These are phyloP conservation scores for Leccinum imitatum DNA, from an alignment of 768 basidiomycete genomes.

Conservation along the genomic window DNA sequence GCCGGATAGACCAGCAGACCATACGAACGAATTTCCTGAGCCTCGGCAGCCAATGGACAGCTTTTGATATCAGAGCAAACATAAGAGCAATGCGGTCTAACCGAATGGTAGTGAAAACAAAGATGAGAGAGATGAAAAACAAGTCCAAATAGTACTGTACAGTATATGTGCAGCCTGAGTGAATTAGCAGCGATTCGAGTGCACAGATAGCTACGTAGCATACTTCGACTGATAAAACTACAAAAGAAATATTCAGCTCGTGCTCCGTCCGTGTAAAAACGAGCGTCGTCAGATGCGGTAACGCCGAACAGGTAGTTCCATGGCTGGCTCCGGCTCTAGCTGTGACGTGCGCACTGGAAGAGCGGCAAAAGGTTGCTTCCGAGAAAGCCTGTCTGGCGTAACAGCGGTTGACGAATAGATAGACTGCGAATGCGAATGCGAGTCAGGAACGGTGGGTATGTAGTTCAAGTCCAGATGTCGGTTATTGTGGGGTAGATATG, in stretches of 20 bases:
- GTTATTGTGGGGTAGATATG: neutral
- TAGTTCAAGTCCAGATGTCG: neutral
- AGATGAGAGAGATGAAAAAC: neutral
- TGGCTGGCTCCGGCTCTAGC: slow-evolving; percentile 33
- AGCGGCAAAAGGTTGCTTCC: slow-evolving; percentile 18
- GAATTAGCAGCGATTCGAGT: neutral
- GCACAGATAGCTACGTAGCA: neutral
- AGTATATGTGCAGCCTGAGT: neutral
- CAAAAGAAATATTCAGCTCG: neutral
- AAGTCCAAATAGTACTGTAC: neutral
- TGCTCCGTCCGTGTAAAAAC: too few relatives aligned
- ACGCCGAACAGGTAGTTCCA: slow-evolving; percentile 28
- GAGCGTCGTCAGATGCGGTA: neutral
- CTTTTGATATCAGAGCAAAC: neutral
- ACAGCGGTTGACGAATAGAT: neutral
- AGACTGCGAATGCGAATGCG: slow-evolving; percentile 1
- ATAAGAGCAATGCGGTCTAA: neutral
- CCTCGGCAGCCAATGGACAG: neutral
- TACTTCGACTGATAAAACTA: neutral
- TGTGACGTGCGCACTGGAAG: slow-evolving; percentile 32
- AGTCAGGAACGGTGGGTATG: neutral
- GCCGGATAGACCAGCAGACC: neutral
- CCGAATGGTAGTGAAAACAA: neutral
- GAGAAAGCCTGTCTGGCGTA: slow-evolving; percentile 3
- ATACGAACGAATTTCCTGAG: neutral